Base-by-base conservation (phyloP, 192 early-diverging fungal species). In the Piromyces sp. region DNA sequence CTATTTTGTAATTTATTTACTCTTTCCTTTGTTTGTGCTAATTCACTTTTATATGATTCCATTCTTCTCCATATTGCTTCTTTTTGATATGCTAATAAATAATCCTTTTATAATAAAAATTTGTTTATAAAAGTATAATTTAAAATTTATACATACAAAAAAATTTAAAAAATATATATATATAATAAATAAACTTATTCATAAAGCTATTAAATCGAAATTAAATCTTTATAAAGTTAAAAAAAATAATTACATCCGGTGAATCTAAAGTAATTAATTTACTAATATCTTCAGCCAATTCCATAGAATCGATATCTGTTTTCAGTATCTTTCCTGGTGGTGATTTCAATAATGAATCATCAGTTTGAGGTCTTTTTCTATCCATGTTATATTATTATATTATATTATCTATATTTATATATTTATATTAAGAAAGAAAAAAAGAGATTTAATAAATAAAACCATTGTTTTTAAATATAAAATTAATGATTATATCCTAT, bases 21-120 rank as follows among this genome's bases (percentile, higher is more conserved):
- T 29, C 86, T 86, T 58, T 85, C 85, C n/a, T 89, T 81, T 28
- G 89, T 86, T 33, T 86, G 83, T 29, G 79, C 80, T n/a, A 85
- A 83, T 80, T 91, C 88, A 28, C 91, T 86, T 84, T 89, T 91
- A 83, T 92, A 92, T 79, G 91, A 90, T 88, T 88, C 88, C 83
- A 91, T 90, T 80, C 91, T 89, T 29, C 91, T 84, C 88, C 89
- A 92, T 68, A 92, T 92, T 40, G 90, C 91, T 15, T 92, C 91
- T 81, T 92, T 92, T 85, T 91, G 91, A 81, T 90, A 92, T 51
- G 80, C 51, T 11, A 68, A n/a, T 68, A 68, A n/a, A 68, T 68
- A 68, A 68, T 68, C 51, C 51, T 68, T 68, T n/a, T 22, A 22
- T 5, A 3, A 22, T 22, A 22, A 22, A 22, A 51, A 13, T n/a